Percentiles rank a stretch among this genome's conserved stretches.
phyloP scores from a whole-genome alignment of 306 rosid species.

The Vigna trinervia region DNA sequence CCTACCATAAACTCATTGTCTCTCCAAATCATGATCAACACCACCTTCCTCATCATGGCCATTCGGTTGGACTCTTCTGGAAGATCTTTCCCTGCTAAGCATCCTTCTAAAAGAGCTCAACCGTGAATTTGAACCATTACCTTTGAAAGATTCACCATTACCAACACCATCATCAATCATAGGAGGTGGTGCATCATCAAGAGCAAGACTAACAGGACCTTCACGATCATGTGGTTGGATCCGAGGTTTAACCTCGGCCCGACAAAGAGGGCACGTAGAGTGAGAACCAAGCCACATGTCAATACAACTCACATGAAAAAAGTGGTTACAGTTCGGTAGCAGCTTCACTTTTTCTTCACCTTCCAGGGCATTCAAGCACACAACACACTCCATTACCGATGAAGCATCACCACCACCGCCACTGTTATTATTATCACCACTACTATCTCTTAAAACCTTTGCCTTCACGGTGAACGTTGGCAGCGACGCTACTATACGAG shows the following conservation, averaged over 20 bases:
- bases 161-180: not conserved
- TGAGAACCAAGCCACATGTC: conserved; percentile 55
- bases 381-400: conserved; percentile 44
- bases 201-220: conserved; percentile 23
- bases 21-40: conserved; percentile 51
- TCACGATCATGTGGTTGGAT: conserved; percentile 46
- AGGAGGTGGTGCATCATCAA: not conserved
- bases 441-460: not conserved
- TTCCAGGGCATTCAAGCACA: conserved; percentile 54
- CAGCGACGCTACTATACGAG: conserved; percentile 46
- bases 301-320: conserved; percentile 57
- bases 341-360: conserved; percentile 47
- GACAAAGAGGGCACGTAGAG: conserved; percentile 62
- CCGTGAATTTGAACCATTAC: conserved; percentile 35
- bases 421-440: too few relatives aligned
- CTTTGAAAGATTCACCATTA: not conserved
- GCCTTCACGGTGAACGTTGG: conserved; percentile 41
- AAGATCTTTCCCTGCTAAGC: conserved; percentile 49
- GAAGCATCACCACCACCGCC: fast-evolving
- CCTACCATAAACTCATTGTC: conserved; percentile 36
- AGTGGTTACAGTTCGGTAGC: conserved; percentile 60
- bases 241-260: conserved; percentile 42
- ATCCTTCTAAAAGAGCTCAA: conserved; percentile 54
- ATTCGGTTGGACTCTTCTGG: conserved; percentile 38
- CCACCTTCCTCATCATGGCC: conserved; percentile 16